phyloP scores from a whole-genome alignment of 805 yeast genomes.

The Metschnikowia amazonensis region DNA sequence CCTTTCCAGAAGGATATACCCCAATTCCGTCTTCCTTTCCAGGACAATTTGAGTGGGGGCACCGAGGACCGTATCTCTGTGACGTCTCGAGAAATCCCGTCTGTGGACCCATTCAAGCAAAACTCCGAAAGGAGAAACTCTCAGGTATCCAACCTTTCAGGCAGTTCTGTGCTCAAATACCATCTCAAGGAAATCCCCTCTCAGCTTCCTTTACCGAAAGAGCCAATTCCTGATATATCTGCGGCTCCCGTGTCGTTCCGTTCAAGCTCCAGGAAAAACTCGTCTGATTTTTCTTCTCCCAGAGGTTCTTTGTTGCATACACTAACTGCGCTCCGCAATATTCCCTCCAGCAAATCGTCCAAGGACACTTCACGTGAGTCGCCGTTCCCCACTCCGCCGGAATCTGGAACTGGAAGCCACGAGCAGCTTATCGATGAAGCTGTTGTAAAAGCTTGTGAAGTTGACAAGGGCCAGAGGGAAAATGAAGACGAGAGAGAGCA shows the following conservation, averaged over 20 bases:
- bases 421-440: not conserved
- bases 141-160: constrained; percentile 10
- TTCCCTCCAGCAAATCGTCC: constrained; percentile 35
- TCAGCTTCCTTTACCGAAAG: constrained; percentile 52
- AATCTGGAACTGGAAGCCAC: not conserved
- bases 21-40: constrained; percentile 67
- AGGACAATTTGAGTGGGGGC: constrained; percentile 33
- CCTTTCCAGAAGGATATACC: constrained; percentile 43
- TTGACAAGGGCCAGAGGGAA: not conserved
- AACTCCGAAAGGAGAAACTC: constrained; percentile 13
- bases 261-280: constrained; percentile 33
- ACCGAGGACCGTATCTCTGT: constrained; percentile 3
- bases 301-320: constrained; percentile 41
- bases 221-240: constrained; percentile 45
- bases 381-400: constrained; percentile 22
- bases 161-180: constrained; percentile 12
- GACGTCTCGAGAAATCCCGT: constrained; percentile 12
- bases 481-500: not conserved
- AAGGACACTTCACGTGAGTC: constrained; percentile 39
- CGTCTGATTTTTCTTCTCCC: constrained; percentile 37
- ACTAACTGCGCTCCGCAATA: constrained; percentile 36
- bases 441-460: not conserved
- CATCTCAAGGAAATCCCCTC: constrained; percentile 47
- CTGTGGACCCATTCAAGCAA: constrained; percentile 26
- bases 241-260: constrained; percentile 32